Conservation (phyloP, 1,284 basidiomycete species). For the Austroboletus niveus region DNA sequence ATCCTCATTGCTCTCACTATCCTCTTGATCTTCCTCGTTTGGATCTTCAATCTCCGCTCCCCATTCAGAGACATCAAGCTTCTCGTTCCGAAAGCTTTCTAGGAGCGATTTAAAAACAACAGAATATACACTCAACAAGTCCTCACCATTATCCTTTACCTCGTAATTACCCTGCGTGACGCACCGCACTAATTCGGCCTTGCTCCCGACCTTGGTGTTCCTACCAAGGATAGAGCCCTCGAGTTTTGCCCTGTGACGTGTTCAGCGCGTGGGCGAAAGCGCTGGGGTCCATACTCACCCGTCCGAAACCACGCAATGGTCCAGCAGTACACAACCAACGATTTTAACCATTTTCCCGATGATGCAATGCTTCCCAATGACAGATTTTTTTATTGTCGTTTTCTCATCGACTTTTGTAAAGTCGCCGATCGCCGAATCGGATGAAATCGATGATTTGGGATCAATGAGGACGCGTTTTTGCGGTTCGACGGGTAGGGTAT, state of each 20-base stretch:
- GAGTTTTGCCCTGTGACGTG: slow-evolving; percentile 69
- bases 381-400: slow-evolving; percentile 82
- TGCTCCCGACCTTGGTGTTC: slow-evolving; percentile 78
- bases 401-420: slow-evolving; percentile 84
- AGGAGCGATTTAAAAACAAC: slow-evolving; percentile 2
- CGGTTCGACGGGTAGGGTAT: slow-evolving; percentile 55
- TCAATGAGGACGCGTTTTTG: slow-evolving; percentile 68
- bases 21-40: slow-evolving; percentile 32
- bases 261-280: not conserved
- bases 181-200: slow-evolving; percentile 78
- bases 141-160: slow-evolving; percentile 68
- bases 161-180: slow-evolving; percentile 89
- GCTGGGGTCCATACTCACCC: slow-evolving; percentile 52
- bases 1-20: slow-evolving; percentile 22
- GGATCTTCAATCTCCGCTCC: slow-evolving; percentile 39
- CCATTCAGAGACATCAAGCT: slow-evolving; percentile 64
- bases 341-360: slow-evolving; percentile 89
- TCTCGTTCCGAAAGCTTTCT: slow-evolving; percentile 65
- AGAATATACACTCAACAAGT: not conserved
- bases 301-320: slow-evolving; percentile 86
- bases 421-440: slow-evolving; percentile 81
- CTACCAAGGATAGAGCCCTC: slow-evolving; percentile 88
- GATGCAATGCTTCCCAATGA: slow-evolving; percentile 85
- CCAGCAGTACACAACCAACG: slow-evolving; percentile 84
- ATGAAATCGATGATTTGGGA: slow-evolving; percentile 79